Evolutionary conservation across 1,284 basidiomycete species (phyloP).

Genomic region (Athelia sp.): DNA sequence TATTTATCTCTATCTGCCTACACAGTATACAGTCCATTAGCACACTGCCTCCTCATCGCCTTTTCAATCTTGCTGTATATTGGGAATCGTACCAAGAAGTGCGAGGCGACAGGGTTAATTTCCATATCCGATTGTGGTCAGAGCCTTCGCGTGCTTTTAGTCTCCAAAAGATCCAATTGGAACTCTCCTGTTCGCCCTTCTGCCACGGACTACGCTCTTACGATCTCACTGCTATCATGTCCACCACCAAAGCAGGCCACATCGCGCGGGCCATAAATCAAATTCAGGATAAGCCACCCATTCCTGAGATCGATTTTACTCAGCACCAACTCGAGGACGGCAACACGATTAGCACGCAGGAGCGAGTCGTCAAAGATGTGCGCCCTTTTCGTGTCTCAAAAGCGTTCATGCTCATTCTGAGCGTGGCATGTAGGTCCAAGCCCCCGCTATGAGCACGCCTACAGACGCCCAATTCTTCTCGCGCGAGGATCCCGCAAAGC

Average conservation of each 20-base stretch:
- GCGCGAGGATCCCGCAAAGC: conserved; percentile 77
- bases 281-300: conserved; percentile 60
- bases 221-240: background rate
- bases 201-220: background rate
- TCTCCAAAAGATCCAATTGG: background rate
- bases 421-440: conserved; percentile 83
- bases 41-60: no score
- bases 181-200: background rate
- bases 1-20: background rate
- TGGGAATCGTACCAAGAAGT: no score
- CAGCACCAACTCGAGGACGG: conserved; percentile 89
- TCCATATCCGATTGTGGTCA: no score
- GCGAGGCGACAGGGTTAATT: no score
- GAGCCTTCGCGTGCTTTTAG: background rate
- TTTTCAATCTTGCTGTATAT: no score
- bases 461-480: conserved; percentile 94
- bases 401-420: background rate
- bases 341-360: conserved; percentile 79
- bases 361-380: conserved; percentile 83
- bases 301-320: conserved; percentile 81
- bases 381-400: conserved; percentile 18
- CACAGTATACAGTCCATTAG: background rate
- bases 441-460: conserved; percentile 89
- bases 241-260: conserved; percentile 33
- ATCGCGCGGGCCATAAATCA: conserved; percentile 72